Evolutionary conservation across 75 land plant species (phyloP).

Genomic region (Selaginella moellendorffii): DNA sequence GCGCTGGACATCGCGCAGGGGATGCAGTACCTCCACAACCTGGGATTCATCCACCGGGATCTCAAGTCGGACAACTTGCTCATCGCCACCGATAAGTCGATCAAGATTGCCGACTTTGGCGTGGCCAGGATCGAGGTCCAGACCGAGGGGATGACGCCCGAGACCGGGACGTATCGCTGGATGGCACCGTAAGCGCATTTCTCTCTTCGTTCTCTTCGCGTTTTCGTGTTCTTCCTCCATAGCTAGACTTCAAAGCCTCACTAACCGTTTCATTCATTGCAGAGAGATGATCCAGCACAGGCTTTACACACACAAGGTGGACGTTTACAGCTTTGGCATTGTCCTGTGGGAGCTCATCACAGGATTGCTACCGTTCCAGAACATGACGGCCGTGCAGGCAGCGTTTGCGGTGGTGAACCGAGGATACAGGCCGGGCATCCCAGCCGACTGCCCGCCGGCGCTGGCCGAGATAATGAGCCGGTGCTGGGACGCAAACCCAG

Average conservation of each 20-base stretch:
- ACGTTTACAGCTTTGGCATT: conserved; percentile 90
- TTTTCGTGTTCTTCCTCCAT: not conserved
- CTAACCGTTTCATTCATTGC: conserved; percentile 5
- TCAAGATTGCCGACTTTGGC: conserved; percentile 59
- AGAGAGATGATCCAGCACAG: conserved; percentile 87
- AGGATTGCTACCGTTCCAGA: conserved; percentile 64
- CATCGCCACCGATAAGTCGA: conserved; percentile 50
- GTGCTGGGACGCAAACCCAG: conserved; percentile 87
- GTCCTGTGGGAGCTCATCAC: conserved; percentile 89
- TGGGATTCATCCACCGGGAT: conserved; percentile 51
- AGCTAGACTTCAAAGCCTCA: not conserved
- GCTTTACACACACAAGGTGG: conserved; percentile 67
- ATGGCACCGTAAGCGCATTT: conserved; percentile 84
- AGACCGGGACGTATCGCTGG: conserved; percentile 74
- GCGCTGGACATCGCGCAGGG: conserved; percentile 65
- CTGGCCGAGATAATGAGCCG: conserved; percentile 65
- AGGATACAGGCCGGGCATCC: conserved; percentile 58
- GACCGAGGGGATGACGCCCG: conserved; percentile 61
- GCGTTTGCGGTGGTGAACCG: conserved; percentile 87
- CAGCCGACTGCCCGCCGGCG: conserved; percentile 51
- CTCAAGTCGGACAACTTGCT: conserved; percentile 66
- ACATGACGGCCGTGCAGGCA: conserved; percentile 87
- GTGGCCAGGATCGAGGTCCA: conserved; percentile 53
- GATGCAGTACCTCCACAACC: conserved; percentile 62
- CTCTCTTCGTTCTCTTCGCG: not conserved